These are phyloP conservation scores for Coemansia javaensis DNA, from an alignment of 192 early-diverging fungal species.

Conservation along the genomic window DNA sequence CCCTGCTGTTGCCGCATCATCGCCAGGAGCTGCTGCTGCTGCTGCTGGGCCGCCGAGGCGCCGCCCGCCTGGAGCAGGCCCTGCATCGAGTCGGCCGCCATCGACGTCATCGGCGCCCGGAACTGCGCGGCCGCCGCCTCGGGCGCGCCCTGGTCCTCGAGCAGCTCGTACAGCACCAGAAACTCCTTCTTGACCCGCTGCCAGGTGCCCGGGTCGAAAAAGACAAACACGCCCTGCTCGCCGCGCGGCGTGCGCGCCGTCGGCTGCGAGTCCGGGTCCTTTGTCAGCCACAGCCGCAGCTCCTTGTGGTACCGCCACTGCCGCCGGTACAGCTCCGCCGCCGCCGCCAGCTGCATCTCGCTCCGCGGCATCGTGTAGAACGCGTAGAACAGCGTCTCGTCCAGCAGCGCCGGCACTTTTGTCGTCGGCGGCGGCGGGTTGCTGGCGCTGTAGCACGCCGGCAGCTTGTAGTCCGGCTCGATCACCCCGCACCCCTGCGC, in stretches of 20 bases:
- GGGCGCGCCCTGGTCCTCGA: slow-evolving; percentile 69
- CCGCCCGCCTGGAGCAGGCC: slow-evolving; percentile 14
- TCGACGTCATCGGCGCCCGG: slow-evolving; percentile 4
- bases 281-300: slow-evolving; percentile 84
- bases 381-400: slow-evolving; percentile 96
- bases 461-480: slow-evolving; percentile 81
- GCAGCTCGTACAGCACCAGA: slow-evolving; percentile 76
- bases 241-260: slow-evolving; percentile 56
- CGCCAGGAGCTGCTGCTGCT: slow-evolving; percentile 26
- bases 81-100: slow-evolving; percentile 26
- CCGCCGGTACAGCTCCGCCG: slow-evolving; percentile 88
- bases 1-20: slow-evolving; percentile 6
- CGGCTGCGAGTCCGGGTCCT: slow-evolving; percentile 59
- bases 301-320: slow-evolving; percentile 98
- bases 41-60: slow-evolving; percentile 10
- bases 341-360: slow-evolving; percentile 84
- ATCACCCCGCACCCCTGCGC: slow-evolving; percentile 58
- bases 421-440: slow-evolving; percentile 65
- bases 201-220: slow-evolving; percentile 92
- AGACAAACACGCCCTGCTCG: slow-evolving; percentile 84
- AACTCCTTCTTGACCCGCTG: slow-evolving; percentile 86
- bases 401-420: slow-evolving; percentile 68
- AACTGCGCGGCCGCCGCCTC: slow-evolving; percentile 14
- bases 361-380: slow-evolving; percentile 98
- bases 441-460: slow-evolving; percentile 78